Percentiles rank a stretch among this genome's conserved stretches.
Evolutionary conservation across 192 early-diverging fungal genomes (phyloP).

Genomic region (Entrophospora sp.): DNA sequence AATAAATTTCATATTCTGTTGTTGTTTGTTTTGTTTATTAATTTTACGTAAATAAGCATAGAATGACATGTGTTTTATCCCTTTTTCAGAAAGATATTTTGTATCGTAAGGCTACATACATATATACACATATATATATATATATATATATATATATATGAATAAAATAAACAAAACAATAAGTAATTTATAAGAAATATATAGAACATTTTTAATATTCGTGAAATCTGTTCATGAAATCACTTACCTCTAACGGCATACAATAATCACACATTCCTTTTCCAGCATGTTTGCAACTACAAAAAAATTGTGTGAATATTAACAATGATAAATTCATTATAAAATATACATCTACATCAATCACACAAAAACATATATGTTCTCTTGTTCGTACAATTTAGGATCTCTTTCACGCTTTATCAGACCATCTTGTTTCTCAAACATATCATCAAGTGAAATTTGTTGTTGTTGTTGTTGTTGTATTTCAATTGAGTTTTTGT

Average conservation of each 20-base stretch:
- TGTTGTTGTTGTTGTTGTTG: conserved; percentile 27
- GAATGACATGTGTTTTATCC: conserved; percentile 97
- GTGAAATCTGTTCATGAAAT: too few relatives aligned
- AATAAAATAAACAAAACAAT: too few relatives aligned
- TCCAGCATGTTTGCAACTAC: conserved; percentile 67
- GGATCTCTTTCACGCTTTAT: conserved; percentile 72
- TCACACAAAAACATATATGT: not conserved
- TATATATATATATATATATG: too few relatives aligned
- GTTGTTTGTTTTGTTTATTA: conserved; percentile 56
- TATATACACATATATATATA: too few relatives aligned
- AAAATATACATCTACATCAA: too few relatives aligned
- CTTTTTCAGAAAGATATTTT: conserved; percentile 77
- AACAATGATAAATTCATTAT: too few relatives aligned
- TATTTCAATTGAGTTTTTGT: too few relatives aligned
- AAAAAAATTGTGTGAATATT: not conserved
- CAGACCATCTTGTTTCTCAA: conserved; percentile 75
- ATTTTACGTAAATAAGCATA: conserved; percentile 81
- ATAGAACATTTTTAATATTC: too few relatives aligned
- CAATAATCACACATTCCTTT: conserved; percentile 93
- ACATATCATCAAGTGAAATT: conserved; percentile 68
- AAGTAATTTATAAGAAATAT: too few relatives aligned
- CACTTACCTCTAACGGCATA: conserved; percentile 66
- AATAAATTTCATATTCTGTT: conserved; percentile 46
- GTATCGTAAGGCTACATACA: conserved; percentile 67
- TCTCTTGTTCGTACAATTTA: conserved; percentile 56